Base-by-base conservation (phyloP, 768 basidiomycete species). In the Rhodosporidiobolus sp. region DNA sequence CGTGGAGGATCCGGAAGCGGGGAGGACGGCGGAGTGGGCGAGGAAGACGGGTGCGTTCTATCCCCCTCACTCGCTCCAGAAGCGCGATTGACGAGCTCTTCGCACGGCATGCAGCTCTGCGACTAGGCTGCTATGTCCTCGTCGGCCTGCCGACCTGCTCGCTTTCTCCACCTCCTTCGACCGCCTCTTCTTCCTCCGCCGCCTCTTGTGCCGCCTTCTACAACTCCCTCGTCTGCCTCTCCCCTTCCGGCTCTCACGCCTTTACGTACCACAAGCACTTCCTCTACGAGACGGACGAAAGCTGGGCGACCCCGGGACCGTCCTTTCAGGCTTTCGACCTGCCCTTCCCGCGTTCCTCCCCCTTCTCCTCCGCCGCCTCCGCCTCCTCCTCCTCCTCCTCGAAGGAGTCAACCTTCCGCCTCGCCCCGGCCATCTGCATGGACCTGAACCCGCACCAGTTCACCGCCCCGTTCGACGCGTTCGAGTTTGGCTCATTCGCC, bases 341-440 rank as follows among this genome's bases (percentile, higher is more conserved):
- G 0, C 49, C 63, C 1, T 64, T 76, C 48, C 68, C 67, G 8
- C 63, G 64, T 9, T 67, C 71, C 7, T 67, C 69, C 2, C 65
- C 65, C 17, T 59, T 34, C n/a, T 46, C 32, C 17, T n/a, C 67
- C 52, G 9, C 50, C 19, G n/a, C 52, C 26, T 34, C 26, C 12
- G 7, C n/a, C 38, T 26, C 28, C 9, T n/a, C n/a, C n/a, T n/a
- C n/a, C n/a, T n/a, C n/a, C n/a, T n/a, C n/a, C n/a, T 24, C 50
- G 2, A 26, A 32, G 7, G 24, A 14, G 14, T 46, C 20, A 20
- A 65, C 54, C 34, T 65, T 77, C 48, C 59, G 38, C 16, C 53
- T 70, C 48, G 45, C 46, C 1, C 75, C 73, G 3, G 65, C 64
- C 20, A 77, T 79, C 61, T 79, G 78, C 52, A 79, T 79, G 78